A percentile compares a stretch with the other conserved stretches of the same genome.
Conservation (phyloP, 1,284 basidiomycete species). For the Malassezia brasiliensis region DNA sequence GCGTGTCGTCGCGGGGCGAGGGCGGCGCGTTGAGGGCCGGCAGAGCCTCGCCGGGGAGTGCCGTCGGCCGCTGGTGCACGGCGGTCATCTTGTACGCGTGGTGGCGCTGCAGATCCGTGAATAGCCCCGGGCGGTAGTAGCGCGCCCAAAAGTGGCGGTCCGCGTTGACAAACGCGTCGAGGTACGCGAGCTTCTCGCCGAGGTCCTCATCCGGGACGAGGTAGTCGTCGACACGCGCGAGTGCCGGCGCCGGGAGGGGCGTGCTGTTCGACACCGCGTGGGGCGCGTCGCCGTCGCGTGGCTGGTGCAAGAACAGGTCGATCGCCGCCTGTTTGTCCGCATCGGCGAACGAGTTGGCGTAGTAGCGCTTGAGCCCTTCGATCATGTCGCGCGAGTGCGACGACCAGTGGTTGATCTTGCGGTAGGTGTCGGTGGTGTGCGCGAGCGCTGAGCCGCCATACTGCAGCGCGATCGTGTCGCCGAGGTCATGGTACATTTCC, state of each 20-base stretch:
- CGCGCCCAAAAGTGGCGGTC: conserved; percentile 43
- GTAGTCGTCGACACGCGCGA: neutral
- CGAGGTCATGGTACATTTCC: conserved; percentile 78
- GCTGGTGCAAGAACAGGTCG: conserved; percentile 67
- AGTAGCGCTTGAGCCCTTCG: conserved; percentile 89
- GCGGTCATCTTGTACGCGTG: conserved; percentile 48
- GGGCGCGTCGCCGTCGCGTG: neutral
- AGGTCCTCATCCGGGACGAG: conserved; percentile 10
- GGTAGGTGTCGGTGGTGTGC: conserved; percentile 91
- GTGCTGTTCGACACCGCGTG: neutral
- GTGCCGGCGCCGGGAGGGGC: conserved; percentile 5
- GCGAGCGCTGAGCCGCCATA: conserved; percentile 67
- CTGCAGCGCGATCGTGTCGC: conserved; percentile 75
- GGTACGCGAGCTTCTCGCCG: conserved; percentile 21
- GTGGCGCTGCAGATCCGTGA: conserved; percentile 44
- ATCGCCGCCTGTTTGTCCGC: conserved; percentile 97
- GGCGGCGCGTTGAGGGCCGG: conserved; percentile 7
- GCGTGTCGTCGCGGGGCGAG: neutral
- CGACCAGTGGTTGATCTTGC: conserved; percentile 86
- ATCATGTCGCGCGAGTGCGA: conserved; percentile 95
- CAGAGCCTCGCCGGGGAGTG: neutral
- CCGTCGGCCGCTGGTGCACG: conserved; percentile 26
- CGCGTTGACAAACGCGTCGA: conserved; percentile 31
- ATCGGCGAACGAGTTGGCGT: conserved; percentile 77
- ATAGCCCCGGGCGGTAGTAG: conserved; percentile 45